Evolutionary conservation across 768 basidiomycete species (phyloP), one percentile per base, ranked within the genome.

Genomic region (Dioszegia aurantiaca): DNA sequence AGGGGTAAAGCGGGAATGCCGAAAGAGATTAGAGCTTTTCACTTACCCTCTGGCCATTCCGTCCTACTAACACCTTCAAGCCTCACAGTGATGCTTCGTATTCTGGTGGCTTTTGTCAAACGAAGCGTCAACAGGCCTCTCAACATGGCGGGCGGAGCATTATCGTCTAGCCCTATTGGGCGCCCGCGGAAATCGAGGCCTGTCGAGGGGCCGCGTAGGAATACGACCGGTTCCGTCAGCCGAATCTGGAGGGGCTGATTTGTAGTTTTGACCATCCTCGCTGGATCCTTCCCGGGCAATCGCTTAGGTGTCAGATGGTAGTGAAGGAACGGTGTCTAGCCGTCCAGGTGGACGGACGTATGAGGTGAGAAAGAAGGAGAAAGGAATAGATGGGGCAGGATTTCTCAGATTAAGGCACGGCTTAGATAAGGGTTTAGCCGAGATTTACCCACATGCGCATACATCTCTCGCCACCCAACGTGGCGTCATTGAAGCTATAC

Each of bases 41-140:
- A 72, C 81, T 51, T 60, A 91, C 93, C 89, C 82, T 95, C 91
- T 1, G 87, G 85, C 87, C 90, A 95, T 36, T 84, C 82, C 3
- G 86, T 87, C 23, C 81, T 78, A 2, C 86, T 81, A 58, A 80
- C 86, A 2, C 88, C 92, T 43, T 85, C 80, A 21, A 99, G 78
- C 72, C 86, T 84, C 37, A 95, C 80, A 55, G 86, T 86, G 57
- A 99, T 92, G 67, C 85, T 87, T 30, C 87, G 86, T 64, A 99
- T 86, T 73, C 85, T 85, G 53, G 85, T 91, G 0, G 91, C 85
- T 73, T 94, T 94, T 28, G 80, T 79, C 39, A 88, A 77, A 14
- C 79, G 80, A 58, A 89, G 78, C 1, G 83, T 84, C 56, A 88
- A 79, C 3, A 88, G 77, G 10, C 87, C 87, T 46, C 87, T 79